Base-by-base conservation (phyloP, 2,329 filamentous ascomycete genomes). In the Neodidymelliopsis sp. region DNA sequence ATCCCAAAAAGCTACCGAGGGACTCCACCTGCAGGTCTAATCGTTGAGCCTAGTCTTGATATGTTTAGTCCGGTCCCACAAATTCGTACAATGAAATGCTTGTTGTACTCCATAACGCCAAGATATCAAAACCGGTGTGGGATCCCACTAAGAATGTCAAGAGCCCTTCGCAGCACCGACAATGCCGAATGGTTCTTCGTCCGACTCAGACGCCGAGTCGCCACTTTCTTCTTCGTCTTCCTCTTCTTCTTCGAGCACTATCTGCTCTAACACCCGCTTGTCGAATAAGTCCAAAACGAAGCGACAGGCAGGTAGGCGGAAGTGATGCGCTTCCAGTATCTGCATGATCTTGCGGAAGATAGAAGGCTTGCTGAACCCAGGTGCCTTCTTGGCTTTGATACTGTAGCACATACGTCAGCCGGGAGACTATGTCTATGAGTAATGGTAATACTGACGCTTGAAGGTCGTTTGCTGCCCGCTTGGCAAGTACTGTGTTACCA, bases 211-310 rank as follows among this genome's bases (percentile, higher is more conserved):
- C 1, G 61, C 63, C 11, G 65, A 69, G 16, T 70, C 69, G 9
- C 60, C 74, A 25, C 66, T 69, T 6, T 67, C 66, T 7, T 69
- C 62, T 7, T 74, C 67, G 1, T 69, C 71, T 13, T 66, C 57
- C 12, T 66, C 76, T 15, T 89, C 88, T 62, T 90, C 88, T 40
- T 89, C 86, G 49, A 96, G 86, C 10, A 99, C 89, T 52, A 97
- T 89, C 57, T 85, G 84, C 56, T 91, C 81, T 74, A 97, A 81
- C 31, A 97, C 90, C 50, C 84, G 87, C 74, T 93, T 94, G 66
- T 97, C 93, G 65, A 99, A 99, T 16, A 99, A 76, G 68, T 97
- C 94, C 51, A 97, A 86, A 25, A 96, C 89, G 74, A 96, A 92
- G 34, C 93, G 87, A 54, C 93, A 88, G 20, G 95, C 89, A 1